phyloP scores from a whole-genome alignment of 768 basidiomycete genomes.

The Tulasnella sp. region DNA sequence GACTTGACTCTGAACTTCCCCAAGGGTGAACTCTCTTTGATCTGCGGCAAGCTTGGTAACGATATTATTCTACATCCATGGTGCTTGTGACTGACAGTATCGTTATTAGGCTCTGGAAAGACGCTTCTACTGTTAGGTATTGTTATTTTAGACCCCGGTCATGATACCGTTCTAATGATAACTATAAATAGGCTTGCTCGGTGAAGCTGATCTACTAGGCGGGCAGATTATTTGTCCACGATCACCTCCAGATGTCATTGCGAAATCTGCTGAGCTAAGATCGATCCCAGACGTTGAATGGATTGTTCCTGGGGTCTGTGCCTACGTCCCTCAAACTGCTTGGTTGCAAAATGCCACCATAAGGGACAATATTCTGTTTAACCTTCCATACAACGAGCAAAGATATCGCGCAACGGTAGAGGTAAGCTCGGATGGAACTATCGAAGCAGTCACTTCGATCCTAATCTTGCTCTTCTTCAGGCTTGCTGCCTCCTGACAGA shows the following conservation, averaged over 20 bases:
- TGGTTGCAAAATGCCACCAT: conserved; percentile 26
- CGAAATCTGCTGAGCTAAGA: conserved; percentile 9
- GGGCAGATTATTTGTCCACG: conserved; percentile 27
- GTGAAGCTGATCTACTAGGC: conserved; percentile 27
- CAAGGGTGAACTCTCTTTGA: conserved; percentile 57
- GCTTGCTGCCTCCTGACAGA: conserved; percentile 14
- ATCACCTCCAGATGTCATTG: conserved; percentile 24
- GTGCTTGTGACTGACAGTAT: no score
- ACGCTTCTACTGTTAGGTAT: conserved; percentile 1
- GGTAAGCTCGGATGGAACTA: no score
- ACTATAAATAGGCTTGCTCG: conserved; percentile 25
- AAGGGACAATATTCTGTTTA: conserved; percentile 26
- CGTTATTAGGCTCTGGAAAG: neutral
- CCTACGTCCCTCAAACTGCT: conserved; percentile 27
- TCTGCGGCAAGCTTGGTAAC: conserved; percentile 86
- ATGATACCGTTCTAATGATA: conserved; percentile 22
- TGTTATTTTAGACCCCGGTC: conserved; percentile 24
- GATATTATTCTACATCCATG: no score
- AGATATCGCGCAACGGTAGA: conserved; percentile 25
- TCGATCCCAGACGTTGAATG: conserved; percentile 21
- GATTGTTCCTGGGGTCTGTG: conserved; percentile 23
- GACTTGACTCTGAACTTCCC: conserved; percentile 72
- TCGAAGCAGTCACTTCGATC: neutral
- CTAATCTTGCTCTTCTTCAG: neutral
- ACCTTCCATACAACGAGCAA: conserved; percentile 21